Evolutionary conservation across 495 filamentous ascomycete genomes (phyloP), one percentile per base, ranked within the genome.

Genomic region (Lophiotrema nucula): DNA sequence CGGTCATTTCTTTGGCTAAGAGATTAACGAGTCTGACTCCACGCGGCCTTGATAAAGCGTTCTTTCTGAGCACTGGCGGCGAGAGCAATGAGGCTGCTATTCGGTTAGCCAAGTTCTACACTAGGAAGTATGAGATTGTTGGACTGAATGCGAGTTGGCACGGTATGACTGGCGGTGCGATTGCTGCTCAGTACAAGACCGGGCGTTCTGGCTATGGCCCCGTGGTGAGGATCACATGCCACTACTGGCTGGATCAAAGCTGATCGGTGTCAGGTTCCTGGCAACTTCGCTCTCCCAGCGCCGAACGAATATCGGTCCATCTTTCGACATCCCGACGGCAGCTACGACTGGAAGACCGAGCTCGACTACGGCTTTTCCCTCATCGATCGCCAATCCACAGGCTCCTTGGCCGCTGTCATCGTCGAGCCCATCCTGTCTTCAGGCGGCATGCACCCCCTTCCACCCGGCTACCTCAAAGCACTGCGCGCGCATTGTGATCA

Each of bases 301-400:
- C 81, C 79, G 1, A 77, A 83, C 27, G 73, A 76, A 0, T 84
- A 83, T 54, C 74, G 81, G 0, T 82, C 75, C 0, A 61, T 73
- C 0, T 82, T 82, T 48, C 73, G 75, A 8, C 69, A 72, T n/a
- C 21, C 69, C 0, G 76, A 81, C 51, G 77, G 80, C 1, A 72
- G 72, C 0, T 79, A 84, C 38, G 81, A 83, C 64, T 84, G 80
- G 81, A 72, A 79, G 46, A 66, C 77, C 0, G 80, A 84, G 61
- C 66, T 84, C 42, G 75, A 81, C 1, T 82, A 76, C 47, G 78
- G 75, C 3, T 82, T 78, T 74, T 67, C 66, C 15, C 65, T 82
- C 64, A 71, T 83, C 10, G 80, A 82, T 53, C 67, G 70, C 3
- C 74, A 77, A 48, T 77, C 73, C n/a, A 73, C 72, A 25, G 81